Percentiles rank a stretch among this genome's conserved stretches.
Evolutionary conservation across 768 basidiomycete species (phyloP).

Genomic region (Omphalotus guepiniiformis): DNA sequence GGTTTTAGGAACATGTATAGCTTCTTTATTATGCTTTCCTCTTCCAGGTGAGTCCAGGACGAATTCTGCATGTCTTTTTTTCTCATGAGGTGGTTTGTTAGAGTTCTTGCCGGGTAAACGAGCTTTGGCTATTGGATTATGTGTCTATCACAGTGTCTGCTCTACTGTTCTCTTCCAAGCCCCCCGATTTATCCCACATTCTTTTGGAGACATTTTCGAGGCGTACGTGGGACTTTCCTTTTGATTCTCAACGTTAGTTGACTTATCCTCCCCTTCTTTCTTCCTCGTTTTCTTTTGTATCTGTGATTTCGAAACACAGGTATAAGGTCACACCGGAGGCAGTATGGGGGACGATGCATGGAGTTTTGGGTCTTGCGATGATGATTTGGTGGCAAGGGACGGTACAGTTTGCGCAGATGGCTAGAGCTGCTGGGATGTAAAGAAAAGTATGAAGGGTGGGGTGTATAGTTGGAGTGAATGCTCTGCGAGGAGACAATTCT

Average conservation of each 20-base stretch:
- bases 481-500: no score
- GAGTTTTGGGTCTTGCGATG: conserved; percentile 58
- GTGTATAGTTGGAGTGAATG: no score
- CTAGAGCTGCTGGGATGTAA: conserved; percentile 3
- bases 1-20: conserved; percentile 55
- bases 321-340: conserved; percentile 66
- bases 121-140: conserved; percentile 71
- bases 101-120: conserved; percentile 86
- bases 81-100: conserved; percentile 18
- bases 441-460: neutral
- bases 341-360: conserved; percentile 71
- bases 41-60: conserved; percentile 59
- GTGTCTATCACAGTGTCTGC: conserved; percentile 68
- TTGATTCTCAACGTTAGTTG: no score
- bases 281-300: neutral
- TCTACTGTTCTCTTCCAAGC: conserved; percentile 74
- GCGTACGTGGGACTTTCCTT: no score
- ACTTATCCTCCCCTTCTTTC: neutral
- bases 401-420: conserved; percentile 23
- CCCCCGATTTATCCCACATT: conserved; percentile 74
- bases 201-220: conserved; percentile 60
- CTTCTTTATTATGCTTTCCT: conserved; percentile 57
- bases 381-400: conserved; percentile 83
- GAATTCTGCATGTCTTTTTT: neutral
- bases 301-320: conserved; percentile 24